phyloP scores from a whole-genome alignment of 202 grass and related monocot genomes.

The Tripidium arundinaceum region DNA sequence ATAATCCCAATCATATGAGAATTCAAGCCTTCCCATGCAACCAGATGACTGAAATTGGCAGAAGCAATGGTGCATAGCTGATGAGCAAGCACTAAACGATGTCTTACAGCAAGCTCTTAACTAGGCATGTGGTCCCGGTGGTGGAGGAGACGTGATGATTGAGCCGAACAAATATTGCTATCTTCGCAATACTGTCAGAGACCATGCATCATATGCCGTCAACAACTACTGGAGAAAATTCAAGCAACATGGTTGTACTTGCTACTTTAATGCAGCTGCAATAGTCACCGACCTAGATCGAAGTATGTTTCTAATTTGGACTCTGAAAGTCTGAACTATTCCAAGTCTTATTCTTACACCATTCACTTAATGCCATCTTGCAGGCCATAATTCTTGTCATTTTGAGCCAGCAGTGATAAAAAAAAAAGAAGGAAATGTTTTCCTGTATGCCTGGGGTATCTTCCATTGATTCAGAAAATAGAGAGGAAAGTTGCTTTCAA shows the following conservation, averaged over 20 bases:
- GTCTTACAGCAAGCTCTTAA: slow-evolving; percentile 48
- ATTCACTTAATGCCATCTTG: slow-evolving; percentile 24
- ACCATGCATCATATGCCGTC: slow-evolving; percentile 56
- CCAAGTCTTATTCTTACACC: background rate
- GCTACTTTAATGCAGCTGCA: slow-evolving; percentile 54
- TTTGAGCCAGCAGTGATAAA: slow-evolving; percentile 39
- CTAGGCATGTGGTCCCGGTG: slow-evolving; percentile 49
- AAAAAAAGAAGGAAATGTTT: background rate
- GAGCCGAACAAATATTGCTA: slow-evolving; percentile 55
- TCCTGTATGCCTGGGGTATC: background rate
- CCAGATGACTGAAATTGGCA: slow-evolving; percentile 14
- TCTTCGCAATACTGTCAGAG: slow-evolving; percentile 55
- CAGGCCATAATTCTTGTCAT: slow-evolving; percentile 57
- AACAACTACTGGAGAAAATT: slow-evolving; percentile 68
- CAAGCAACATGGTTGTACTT: slow-evolving; percentile 56
- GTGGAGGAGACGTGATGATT: slow-evolving; percentile 54
- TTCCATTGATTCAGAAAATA: background rate
- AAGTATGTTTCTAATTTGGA: slow-evolving; percentile 37
- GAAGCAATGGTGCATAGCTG: slow-evolving; percentile 58
- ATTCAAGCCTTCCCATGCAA: slow-evolving; percentile 17
- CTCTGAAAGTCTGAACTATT: background rate
- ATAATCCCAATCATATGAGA: background rate
- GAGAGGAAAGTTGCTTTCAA: background rate
- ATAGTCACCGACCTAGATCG: slow-evolving; percentile 46
- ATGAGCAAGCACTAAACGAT: slow-evolving; percentile 56